Conservation (phyloP, 108 stramenopile genomes). For the Pseudonitzschia multistriata region DNA sequence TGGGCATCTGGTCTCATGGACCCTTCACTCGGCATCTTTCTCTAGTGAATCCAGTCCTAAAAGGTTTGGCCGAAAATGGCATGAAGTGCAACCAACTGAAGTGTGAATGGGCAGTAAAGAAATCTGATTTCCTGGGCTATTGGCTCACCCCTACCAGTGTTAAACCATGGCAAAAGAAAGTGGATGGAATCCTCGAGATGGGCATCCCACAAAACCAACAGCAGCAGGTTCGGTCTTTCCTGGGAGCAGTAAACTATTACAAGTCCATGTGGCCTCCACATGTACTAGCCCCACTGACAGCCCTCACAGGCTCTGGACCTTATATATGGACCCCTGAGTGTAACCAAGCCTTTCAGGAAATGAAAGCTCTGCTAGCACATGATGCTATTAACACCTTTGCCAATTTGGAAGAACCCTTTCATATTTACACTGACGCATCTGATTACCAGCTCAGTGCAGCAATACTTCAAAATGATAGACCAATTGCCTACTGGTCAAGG, state of each 20-base stretch:
- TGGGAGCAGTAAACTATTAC: slow-evolving; percentile 51
- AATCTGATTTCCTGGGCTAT: slow-evolving; percentile 39
- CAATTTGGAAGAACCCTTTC: slow-evolving; percentile 43
- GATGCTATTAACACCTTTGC: slow-evolving; percentile 41
- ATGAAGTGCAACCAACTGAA: too few relatives aligned
- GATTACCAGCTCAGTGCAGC: slow-evolving; percentile 41
- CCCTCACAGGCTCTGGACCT: slow-evolving; percentile 2
- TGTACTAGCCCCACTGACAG: slow-evolving; percentile 35
- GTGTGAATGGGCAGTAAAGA: slow-evolving; percentile 22
- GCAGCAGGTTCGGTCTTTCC: slow-evolving; percentile 41
- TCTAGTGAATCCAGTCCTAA: too few relatives aligned
- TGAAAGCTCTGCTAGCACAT: slow-evolving; percentile 38
- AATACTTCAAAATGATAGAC: slow-evolving; percentile 40
- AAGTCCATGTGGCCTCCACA: slow-evolving; percentile 40
- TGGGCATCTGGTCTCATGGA: too few relatives aligned
- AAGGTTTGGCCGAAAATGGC: too few relatives aligned
- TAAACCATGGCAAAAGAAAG: slow-evolving; percentile 39
- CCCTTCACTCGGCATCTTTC: too few relatives aligned
- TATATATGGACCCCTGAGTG: slow-evolving; percentile 5
- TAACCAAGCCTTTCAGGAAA: slow-evolving; percentile 41
- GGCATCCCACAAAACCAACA: slow-evolving; percentile 20
- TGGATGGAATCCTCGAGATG: slow-evolving; percentile 37
- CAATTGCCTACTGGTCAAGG: too few relatives aligned
- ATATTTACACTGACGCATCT: slow-evolving; percentile 47
- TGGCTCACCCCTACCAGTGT: slow-evolving; percentile 35